A percentile compares a stretch with the other conserved stretches of the same genome.
Conservation (phyloP, 176 grass and related monocot genomes). For the Typha latifolia region DNA sequence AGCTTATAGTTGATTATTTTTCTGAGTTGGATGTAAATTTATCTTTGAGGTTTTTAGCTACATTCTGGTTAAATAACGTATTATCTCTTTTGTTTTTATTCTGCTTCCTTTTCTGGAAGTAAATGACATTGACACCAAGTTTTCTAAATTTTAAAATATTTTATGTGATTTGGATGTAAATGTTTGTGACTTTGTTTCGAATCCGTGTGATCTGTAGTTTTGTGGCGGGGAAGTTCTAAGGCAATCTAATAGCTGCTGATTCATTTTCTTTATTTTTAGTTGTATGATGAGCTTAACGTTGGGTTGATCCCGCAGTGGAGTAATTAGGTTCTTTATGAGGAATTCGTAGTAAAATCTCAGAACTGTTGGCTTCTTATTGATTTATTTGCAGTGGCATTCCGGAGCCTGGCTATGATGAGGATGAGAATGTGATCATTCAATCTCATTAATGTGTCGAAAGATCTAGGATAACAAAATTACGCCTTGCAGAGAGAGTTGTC, state of each 20-base stretch:
- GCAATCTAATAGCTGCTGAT: too few species aligned
- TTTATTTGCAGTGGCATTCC: constrained; percentile 2
- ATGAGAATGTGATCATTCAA: background rate
- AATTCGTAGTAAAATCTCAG: background rate
- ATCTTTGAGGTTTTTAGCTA: background rate
- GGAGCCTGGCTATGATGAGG: constrained; percentile 16
- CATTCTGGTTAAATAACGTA: background rate
- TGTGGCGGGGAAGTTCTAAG: too few species aligned
- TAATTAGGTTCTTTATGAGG: background rate
- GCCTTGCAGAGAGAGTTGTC: background rate
- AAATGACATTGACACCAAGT: too few species aligned
- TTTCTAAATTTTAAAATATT: too few species aligned
- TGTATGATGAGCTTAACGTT: background rate
- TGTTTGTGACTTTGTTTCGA: background rate
- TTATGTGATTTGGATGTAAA: background rate
- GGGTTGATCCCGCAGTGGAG: constrained; percentile 6
- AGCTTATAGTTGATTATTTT: too few species aligned
- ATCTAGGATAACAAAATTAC: constrained; percentile 9
- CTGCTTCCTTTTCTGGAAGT: background rate
- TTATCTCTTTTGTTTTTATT: background rate
- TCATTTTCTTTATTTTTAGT: background rate
- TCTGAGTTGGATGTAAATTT: too few species aligned
- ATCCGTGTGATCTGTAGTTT: too few species aligned
- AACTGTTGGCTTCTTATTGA: constrained; percentile 1
- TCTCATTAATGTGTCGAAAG: background rate